Conservation (phyloP, 306 rosid species). For the Phaseolus lunatus region DNA sequence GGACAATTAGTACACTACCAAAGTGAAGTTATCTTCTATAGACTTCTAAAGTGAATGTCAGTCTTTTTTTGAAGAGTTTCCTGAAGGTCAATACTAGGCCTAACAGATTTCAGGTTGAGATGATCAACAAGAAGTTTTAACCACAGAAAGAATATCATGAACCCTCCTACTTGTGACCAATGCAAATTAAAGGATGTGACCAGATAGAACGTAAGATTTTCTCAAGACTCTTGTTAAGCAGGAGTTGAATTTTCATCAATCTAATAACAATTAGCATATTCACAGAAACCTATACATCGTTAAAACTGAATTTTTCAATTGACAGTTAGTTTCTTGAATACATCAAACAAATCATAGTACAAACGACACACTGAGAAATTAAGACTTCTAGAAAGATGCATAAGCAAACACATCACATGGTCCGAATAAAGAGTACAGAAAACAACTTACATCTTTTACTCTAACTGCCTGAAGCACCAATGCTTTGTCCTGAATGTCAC, state of each 20-base stretch:
- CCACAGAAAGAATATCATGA: slow-evolving; percentile 3
- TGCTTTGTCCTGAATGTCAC: slow-evolving; percentile 95
- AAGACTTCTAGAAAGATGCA: slow-evolving; percentile 24
- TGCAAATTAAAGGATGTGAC: not conserved
- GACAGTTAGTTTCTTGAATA: slow-evolving; percentile 16
- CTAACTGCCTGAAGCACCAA: slow-evolving; percentile 80
- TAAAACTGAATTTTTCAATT: slow-evolving; percentile 19
- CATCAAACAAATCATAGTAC: slow-evolving; percentile 23
- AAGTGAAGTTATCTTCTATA: slow-evolving; percentile 12
- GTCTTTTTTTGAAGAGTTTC: slow-evolving; percentile 24
- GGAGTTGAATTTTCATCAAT: slow-evolving; percentile 11
- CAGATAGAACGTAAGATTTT: slow-evolving; percentile 7
- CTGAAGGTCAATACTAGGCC: not conserved
- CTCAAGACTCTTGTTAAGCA: slow-evolving; percentile 7
- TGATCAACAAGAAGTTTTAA: not conserved
- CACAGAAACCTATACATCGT: not conserved
- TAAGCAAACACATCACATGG: slow-evolving; percentile 11
- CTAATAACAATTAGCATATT: not conserved
- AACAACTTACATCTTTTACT: slow-evolving; percentile 90
- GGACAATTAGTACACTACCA: slow-evolving; percentile 5
- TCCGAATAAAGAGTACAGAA: slow-evolving; percentile 5
- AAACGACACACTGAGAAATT: slow-evolving; percentile 1
- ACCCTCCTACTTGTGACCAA: slow-evolving; percentile 8
- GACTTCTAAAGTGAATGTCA: slow-evolving; percentile 20
- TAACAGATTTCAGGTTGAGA: slow-evolving; percentile 5